Base-by-base conservation (phyloP, 139 green algal genomes). In the Yamagishiella unicocca region DNA sequence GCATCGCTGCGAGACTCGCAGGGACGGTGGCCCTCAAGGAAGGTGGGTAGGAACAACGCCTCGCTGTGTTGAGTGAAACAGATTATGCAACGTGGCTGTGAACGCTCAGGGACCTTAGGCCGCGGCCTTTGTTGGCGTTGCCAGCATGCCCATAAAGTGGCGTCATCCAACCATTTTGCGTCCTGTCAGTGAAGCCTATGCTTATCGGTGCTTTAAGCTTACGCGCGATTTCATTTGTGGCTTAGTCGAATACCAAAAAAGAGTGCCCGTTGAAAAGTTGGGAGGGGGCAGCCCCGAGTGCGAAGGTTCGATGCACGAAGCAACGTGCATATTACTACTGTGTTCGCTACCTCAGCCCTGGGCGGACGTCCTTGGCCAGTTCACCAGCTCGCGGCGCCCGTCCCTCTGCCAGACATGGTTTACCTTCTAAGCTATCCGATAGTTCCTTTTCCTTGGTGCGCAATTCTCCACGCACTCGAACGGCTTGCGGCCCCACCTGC, bases 21-120 rank as follows among this genome's bases (percentile, higher is more conserved):
- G 24, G 76, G 76, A 9, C 54, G 54, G 29, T 83, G 76, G 76
- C 76, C 76, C 4, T 79, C 71, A 29, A 21, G 71, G 8, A 58
- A 79, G 71, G 71, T 79, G 68, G 14, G 6, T 42, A 72, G 5
- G 6, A 43, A 42, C 4, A 10, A 43, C 7, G n/a, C 64, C 7
- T 43, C n/a, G 5, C 7, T 72, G 10, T 72, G 4, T 72, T 10
- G 7, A 43, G 50, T 58, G 50, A 12, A 58, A 58, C 50, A 25
- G 12, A 25, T 58, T 12, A 25, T 58, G 17, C 14, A 25, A 58
- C 50, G n/a, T 58, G 14, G 50, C 12, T 25, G 50, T 25, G 50
- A 58, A 58, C 50, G 17, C 17, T 58, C 12, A 17, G 50, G 12
- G 50, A 58, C 50, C n/a, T n/a, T n/a, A n/a, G n/a, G 50, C 50